Evolutionary conservation across 1,284 basidiomycete species (phyloP).

Genomic region (Fistulinella cinereoalba): DNA sequence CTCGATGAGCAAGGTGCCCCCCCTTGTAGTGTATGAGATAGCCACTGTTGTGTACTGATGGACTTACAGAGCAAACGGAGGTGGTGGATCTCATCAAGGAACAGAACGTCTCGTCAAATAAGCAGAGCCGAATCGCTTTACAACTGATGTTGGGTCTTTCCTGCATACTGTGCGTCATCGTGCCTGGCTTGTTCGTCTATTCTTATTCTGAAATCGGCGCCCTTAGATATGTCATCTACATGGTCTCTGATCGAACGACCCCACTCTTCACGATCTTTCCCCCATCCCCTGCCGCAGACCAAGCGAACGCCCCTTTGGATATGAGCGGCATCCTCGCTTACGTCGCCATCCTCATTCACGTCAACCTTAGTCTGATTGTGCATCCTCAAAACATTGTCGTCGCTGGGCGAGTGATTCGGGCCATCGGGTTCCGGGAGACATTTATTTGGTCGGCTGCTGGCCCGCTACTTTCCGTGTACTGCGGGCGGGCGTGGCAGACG

Average conservation of each 20-base stretch:
- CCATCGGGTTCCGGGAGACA: constrained; percentile 42
- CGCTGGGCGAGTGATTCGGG: constrained; percentile 28
- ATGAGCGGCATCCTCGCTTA: constrained; percentile 42
- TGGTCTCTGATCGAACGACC: constrained; percentile 39
- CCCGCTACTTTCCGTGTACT: constrained; percentile 46
- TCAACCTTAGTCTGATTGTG: constrained; percentile 44
- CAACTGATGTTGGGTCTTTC: constrained; percentile 44
- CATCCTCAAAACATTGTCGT: constrained; percentile 31
- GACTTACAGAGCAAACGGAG: constrained; percentile 50
- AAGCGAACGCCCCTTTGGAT: constrained; percentile 32
- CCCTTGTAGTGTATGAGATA: neutral
- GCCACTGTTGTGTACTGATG: constrained; percentile 5
- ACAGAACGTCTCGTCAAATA: constrained; percentile 40
- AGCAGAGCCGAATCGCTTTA: constrained; percentile 36
- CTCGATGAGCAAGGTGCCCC: constrained; percentile 52
- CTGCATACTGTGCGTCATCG: constrained; percentile 41
- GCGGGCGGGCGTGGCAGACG: constrained; percentile 48
- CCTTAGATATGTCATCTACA: constrained; percentile 43
- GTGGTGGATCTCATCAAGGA: constrained; percentile 43
- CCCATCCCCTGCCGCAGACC: constrained; percentile 7
- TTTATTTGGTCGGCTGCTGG: constrained; percentile 46
- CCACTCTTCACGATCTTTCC: constrained; percentile 47
- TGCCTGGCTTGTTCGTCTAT: neutral
- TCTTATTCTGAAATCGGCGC: neutral
- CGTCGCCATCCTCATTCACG: constrained; percentile 45